Base-by-base conservation (phyloP, 768 basidiomycete species). In the Sporobolomyces pararoseus region DNA sequence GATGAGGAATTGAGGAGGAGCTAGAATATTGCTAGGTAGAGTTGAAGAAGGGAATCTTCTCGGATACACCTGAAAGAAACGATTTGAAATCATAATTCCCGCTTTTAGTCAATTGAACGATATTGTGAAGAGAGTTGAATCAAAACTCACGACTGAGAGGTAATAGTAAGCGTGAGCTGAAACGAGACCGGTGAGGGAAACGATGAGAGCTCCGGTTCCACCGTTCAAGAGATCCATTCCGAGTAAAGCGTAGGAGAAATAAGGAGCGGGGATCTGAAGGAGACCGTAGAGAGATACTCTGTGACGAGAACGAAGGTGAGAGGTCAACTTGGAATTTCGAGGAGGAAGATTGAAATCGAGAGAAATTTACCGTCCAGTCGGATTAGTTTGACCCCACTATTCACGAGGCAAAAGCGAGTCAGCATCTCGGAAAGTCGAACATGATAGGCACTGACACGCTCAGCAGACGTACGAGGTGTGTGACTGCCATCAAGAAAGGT, bases 251-350 rank as follows among this genome's bases (percentile, higher is more conserved):
- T 87, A 91, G 1, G 91, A 89, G 67, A 87, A 84, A 79, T 88
- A 92, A 70, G 80, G 80, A 66, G 89, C 78, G 1, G 89, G 90
- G 69, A 93, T 77, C 23, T 85, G 85, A 75, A 95, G 65, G 64
- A 95, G 83, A 7, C 91, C 91, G 82, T 90, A 86, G 66, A 94
- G 77, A 12, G 88, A 89, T 19, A 89, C 87, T 75, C 85, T 86
- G 13, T 85, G 14, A 29, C 51, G 10, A 27, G 13, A 52, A 50
- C n/a, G 23, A 23, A 50, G n/a, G 49, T 7, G 49, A 10, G 9
- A 21, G 34, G 27, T 4, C 25, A 34, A n/a, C 10, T 16, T 7
- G 32, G 70, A 84, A 34, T 37, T 10, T 29, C 42, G 65, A 35
- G 58, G 19, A 29, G 29, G 29, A 4, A 13, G 52, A 46, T 21